Conservation (phyloP, 345 rosid species). For the Dovyalis caffra region DNA sequence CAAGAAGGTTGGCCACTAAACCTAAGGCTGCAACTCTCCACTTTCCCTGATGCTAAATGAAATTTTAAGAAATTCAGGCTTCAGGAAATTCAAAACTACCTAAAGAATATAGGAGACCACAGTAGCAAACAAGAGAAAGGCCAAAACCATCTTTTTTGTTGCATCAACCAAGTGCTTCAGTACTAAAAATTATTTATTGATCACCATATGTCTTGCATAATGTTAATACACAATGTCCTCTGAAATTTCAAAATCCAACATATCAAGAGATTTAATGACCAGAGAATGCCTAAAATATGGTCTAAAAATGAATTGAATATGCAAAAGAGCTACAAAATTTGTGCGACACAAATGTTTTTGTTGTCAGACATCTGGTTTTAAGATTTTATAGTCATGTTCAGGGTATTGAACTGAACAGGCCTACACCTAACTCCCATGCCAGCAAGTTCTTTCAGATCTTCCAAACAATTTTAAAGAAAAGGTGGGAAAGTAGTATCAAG, state of each 20-base stretch:
- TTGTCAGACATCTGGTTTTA: too few species aligned
- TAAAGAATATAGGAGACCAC: neutral
- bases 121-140: neutral
- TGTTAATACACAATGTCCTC: too few species aligned
- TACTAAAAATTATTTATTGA: too few species aligned
- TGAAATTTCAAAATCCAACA: too few species aligned
- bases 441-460: neutral
- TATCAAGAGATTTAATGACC: too few species aligned
- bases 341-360: too few species aligned
- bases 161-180: too few species aligned
- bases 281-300: too few species aligned
- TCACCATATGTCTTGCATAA: too few species aligned
- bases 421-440: constrained; percentile 6
- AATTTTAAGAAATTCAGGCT: neutral
- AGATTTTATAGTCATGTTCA: neutral
- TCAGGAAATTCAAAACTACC: neutral
- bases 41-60: neutral
- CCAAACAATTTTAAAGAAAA: neutral
- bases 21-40: neutral
- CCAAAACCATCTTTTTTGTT: neutral
- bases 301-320: too few species aligned
- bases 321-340: too few species aligned
- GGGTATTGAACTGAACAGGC: neutral
- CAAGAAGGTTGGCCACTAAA: neutral
- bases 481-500: neutral